Conservation (phyloP, 495 filamentous ascomycete species). For the Aspergillus coremiiformis region DNA sequence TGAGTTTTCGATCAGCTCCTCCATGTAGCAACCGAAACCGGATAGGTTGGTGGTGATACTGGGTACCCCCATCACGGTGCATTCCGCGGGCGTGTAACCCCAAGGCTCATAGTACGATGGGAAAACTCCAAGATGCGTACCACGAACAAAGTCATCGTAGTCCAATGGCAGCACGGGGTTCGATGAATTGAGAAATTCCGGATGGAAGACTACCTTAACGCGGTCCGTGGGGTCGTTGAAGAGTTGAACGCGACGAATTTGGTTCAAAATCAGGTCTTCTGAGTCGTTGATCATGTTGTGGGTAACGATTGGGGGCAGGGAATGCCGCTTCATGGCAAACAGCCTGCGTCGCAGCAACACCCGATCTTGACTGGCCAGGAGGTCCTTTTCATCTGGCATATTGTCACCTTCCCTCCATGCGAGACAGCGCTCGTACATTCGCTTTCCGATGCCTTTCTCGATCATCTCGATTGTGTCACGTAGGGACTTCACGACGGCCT, state of each 20-base stretch:
- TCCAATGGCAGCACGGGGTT: conserved; percentile 93
- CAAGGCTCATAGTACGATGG: conserved; percentile 98
- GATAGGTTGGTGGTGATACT: conserved; percentile 98
- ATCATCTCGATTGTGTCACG: conserved; percentile 87
- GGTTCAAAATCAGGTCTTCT: conserved; percentile 92
- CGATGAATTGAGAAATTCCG: conserved; percentile 91
- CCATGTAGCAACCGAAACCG: conserved; percentile 99
- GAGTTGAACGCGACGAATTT: conserved; percentile 89
- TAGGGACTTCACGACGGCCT: conserved; percentile 93
- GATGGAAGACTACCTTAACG: conserved; percentile 97
- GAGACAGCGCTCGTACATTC: conserved; percentile 87
- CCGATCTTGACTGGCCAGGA: conserved; percentile 84
- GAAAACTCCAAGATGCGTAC: conserved; percentile 92
- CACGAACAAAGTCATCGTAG: conserved; percentile 97
- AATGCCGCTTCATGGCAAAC: conserved; percentile 90
- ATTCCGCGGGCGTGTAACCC: conserved; percentile 98
- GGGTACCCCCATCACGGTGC: conserved; percentile 98
- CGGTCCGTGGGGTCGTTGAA: conserved; percentile 94
- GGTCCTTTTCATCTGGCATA: conserved; percentile 90
- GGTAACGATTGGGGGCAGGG: conserved; percentile 91
- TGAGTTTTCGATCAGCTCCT: conserved; percentile 96
- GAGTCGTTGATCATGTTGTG: conserved; percentile 96
- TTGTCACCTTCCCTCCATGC: conserved; percentile 91
- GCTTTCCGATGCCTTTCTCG: conserved; percentile 81
- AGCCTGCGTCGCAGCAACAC: conserved; percentile 86